Evolutionary conservation across 192 early-diverging fungal species (phyloP).

Genomic region (Umbelopsis ramanniana): DNA sequence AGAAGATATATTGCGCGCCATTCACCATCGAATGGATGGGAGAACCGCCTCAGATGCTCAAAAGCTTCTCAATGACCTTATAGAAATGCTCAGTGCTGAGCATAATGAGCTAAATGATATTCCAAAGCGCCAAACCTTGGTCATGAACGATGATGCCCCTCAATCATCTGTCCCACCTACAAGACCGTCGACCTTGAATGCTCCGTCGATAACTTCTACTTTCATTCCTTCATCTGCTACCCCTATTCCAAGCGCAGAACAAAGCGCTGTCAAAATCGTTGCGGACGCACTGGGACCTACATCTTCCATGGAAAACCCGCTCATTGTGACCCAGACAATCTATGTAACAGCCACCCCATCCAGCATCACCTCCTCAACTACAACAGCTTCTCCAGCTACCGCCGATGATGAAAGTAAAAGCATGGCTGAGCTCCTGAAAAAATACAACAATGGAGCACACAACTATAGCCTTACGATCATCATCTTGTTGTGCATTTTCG

Average conservation of each 20-base stretch:
- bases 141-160: neutral
- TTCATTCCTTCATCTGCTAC: neutral
- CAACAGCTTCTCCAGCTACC: neutral
- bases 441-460: neutral
- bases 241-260: neutral
- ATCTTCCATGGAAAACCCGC: neutral
- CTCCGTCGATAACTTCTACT: neutral
- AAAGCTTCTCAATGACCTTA: neutral
- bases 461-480: neutral
- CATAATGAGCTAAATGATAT: neutral
- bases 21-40: neutral
- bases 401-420: neutral
- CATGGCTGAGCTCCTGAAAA: neutral
- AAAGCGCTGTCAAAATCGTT: neutral
- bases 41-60: neutral
- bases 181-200: neutral
- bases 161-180: neutral
- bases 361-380: neutral
- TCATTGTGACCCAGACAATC: neutral
- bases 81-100: neutral
- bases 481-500: neutral
- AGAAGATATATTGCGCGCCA: neutral
- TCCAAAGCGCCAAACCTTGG: neutral
- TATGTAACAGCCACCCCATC: neutral
- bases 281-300: neutral